Base-by-base conservation (phyloP, 805 yeast species). In the Barnettozyma sucrosica region DNA sequence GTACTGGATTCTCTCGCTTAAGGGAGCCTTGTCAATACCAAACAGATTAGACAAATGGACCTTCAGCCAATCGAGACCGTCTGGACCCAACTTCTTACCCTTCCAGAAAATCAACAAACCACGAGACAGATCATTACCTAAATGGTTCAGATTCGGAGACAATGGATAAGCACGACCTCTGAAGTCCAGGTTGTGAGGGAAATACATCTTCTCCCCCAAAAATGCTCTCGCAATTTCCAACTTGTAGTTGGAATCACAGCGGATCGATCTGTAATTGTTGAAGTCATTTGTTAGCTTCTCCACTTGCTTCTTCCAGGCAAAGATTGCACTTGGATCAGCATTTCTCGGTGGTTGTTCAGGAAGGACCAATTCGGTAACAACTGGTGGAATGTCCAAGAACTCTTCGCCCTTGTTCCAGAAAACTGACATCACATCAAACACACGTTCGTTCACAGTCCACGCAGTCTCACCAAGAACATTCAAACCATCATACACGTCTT, bases 221-320 rank as follows among this genome's bases (percentile, higher is more conserved):
- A 84, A 89, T 0, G 96, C 97, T 54, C 98, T 76, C 0, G 99
- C 98, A 61, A 93, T 89, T 65, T 93, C 99, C 45, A 93, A 68
- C 64, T 89, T 93, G 65, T 93, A 93, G 64, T 93, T 92, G 52
- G 87, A 75, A 66, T 90, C 97, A 69, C 99, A 93, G 65, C 99
- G 79, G 63, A 83, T 85, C 0, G 98, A 90, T 65, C 93, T 80
- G 52, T 76, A 72, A 20, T 83, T 71, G 10, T 85, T 78, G 51
- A 81, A 81, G 38, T 79, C 82, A 53, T 80, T 77, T 19, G 81
- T 73, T 8, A 78, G 57, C 33, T 70, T 72, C 47, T 80, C 81
- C 48, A 86, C 79, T 43, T 71, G 65, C 24, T 80, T 71, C 55
- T 81, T 81, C 77, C 93, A 87, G 43, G 80, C 83, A 48, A 81